These are phyloP conservation scores for Suhomyces kunorum DNA, from an alignment of 1,139 yeast species.

Conservation along the genomic window DNA sequence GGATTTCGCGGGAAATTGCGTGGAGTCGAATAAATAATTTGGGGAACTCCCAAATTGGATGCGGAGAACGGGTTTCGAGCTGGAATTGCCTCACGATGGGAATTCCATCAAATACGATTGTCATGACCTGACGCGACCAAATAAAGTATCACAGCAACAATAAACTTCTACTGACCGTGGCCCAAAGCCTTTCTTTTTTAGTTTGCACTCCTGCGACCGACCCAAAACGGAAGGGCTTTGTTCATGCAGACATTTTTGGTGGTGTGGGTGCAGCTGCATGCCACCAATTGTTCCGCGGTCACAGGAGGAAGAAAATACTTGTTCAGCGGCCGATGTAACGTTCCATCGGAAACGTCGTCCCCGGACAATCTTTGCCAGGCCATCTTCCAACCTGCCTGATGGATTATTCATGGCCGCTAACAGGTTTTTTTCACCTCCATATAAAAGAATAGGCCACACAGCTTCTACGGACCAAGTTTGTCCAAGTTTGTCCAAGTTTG, in stretches of 20 bases:
- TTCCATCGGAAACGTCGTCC: slow-evolving; percentile 6
- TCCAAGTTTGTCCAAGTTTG: not conserved
- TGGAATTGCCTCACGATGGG: not conserved
- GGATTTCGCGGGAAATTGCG: not conserved
- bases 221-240: not conserved
- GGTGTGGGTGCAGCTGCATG: not conserved
- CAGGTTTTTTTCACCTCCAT: not conserved
- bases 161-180: too few species aligned
- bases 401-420: not conserved
- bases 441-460: not conserved
- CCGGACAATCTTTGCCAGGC: slow-evolving; percentile 2
- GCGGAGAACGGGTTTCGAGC: not conserved
- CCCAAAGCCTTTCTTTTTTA: not conserved
- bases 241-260: slow-evolving; percentile 6
- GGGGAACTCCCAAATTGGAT: not conserved
- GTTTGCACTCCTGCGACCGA: not conserved
- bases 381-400: not conserved
- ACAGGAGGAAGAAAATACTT: not conserved
- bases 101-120: not conserved
- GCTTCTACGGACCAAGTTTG: not conserved
- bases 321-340: slow-evolving; percentile 5
- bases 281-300: not conserved
- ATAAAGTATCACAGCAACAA: not conserved
- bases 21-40: not conserved
- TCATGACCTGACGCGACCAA: not conserved